phyloP scores from a whole-genome alignment of 148 eudicot species.

The Selenicereus undatus region DNA sequence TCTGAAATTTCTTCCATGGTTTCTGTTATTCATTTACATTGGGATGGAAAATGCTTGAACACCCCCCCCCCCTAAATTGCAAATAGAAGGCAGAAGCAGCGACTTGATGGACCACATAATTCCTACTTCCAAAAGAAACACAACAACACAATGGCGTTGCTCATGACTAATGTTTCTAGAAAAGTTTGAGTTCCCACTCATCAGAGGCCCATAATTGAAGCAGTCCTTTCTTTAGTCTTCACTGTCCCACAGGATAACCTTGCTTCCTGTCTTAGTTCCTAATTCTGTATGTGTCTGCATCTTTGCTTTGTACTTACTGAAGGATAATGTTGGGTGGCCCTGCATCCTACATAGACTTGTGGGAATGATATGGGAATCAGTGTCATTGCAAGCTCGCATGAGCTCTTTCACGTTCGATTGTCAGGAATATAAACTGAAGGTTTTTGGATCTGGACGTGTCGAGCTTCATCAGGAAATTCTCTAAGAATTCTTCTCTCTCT shows the following conservation, averaged over 20 bases:
- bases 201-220: not conserved
- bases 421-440: not conserved
- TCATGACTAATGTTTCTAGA: not conserved
- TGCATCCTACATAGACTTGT: not conserved
- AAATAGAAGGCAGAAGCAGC: not conserved
- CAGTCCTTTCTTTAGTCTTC: not conserved
- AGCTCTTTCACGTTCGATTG: not conserved
- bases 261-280: not conserved
- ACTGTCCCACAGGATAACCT: not conserved
- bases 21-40: not conserved
- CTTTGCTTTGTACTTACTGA: not conserved
- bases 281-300: not conserved
- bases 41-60: not conserved
- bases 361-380: not conserved
- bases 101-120: not conserved
- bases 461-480: not conserved
- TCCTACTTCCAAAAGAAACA: not conserved
- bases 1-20: not conserved
- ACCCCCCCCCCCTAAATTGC: too few species aligned
- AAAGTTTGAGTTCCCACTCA: not conserved
- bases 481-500: too few species aligned
- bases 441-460: not conserved
- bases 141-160: not conserved
- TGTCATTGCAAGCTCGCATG: not conserved
- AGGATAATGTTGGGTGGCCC: not conserved